Evolutionary conservation across 1,284 basidiomycete species (phyloP).

Genomic region (Cryptococcus sp.): DNA sequence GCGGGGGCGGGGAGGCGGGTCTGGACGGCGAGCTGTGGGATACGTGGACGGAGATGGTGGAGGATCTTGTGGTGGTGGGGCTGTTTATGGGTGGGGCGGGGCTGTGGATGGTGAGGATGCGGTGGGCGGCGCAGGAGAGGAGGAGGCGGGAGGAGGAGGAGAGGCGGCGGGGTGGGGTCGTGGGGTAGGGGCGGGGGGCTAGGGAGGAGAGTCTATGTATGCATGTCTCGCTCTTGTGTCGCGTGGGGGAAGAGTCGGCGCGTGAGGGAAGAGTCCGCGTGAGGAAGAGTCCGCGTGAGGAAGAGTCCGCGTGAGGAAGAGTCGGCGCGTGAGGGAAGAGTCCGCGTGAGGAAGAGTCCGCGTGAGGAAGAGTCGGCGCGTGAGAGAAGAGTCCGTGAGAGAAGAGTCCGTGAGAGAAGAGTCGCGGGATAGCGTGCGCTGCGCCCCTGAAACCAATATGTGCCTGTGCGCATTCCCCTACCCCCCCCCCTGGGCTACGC

Average conservation of each 20-base stretch:
- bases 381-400: too few species aligned
- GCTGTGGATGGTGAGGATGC: constrained; percentile 25
- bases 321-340: not conserved
- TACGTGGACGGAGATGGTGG: constrained; percentile 28
- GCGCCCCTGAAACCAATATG: too few species aligned
- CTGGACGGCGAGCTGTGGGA: constrained; percentile 4
- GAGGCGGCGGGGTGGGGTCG: constrained; percentile 12
- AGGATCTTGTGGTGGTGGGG: constrained; percentile 31
- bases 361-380: not conserved
- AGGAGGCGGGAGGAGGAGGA: constrained; percentile 9
- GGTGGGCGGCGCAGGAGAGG: constrained; percentile 18
- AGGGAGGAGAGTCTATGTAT: not conserved
- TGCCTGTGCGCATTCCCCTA: too few species aligned
- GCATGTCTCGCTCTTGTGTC: not conserved
- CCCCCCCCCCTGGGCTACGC: too few species aligned
- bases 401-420: too few species aligned
- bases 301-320: not conserved
- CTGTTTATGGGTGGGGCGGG: constrained; percentile 23
- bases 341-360: too few species aligned
- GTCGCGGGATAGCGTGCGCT: too few species aligned
- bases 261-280: too few species aligned
- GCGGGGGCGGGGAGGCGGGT: constrained; percentile 6
- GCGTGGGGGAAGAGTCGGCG: not conserved
- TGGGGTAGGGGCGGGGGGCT: not conserved
- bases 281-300: too few species aligned